Evolutionary conservation across 73 alveolate species (phyloP), one percentile per base, ranked within the genome.

Genomic region (Strombidium stylifer): DNA sequence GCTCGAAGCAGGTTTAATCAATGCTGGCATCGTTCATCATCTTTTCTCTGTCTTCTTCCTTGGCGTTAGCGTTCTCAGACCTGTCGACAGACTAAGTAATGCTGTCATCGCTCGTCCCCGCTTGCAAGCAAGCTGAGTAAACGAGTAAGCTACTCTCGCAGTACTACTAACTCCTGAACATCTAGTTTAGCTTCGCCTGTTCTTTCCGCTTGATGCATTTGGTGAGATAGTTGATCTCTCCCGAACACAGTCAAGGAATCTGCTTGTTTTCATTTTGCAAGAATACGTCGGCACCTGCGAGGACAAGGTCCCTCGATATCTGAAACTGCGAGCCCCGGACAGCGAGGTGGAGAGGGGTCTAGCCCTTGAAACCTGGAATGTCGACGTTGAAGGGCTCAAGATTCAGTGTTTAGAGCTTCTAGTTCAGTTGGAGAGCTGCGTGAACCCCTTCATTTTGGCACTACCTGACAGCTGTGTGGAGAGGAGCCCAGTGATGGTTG

Each of bases 311-410:
- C 53, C 80, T 72, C 28, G 87, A 85, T 71, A 81, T 91, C 49
- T 89, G 78, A 48, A 79, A 79, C 45, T 76, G 81, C 36, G 84
- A 85, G 5, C 93, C 89, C 56, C 81, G 89, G 28, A 87, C 87
- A 23, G 98, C 90, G 35, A 91, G 70, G 60, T 91, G 98, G 44
- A 87, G 52, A 3, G 98, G 93, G 15, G 98, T 87, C 93, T 94
- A 87, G 52, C 68, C n/a, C 49, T 79, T 73, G 41, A 84, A 79
- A 28, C 98, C 98, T 79, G 86, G 34, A 7, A 84, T 75, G 68
- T 91, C 87, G 57, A 91, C 69, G 54, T 91, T 94, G 65, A 91
- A 87, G 49, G 40, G 50, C 92, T 52, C 48, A 6, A 3, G 54
- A 39, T 71, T 74, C 59, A 64, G 46, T 36, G 52, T 58, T 86